Conservation (phyloP, 2,329 filamentous ascomycete genomes). For the Beauveria brongniartii region DNA sequence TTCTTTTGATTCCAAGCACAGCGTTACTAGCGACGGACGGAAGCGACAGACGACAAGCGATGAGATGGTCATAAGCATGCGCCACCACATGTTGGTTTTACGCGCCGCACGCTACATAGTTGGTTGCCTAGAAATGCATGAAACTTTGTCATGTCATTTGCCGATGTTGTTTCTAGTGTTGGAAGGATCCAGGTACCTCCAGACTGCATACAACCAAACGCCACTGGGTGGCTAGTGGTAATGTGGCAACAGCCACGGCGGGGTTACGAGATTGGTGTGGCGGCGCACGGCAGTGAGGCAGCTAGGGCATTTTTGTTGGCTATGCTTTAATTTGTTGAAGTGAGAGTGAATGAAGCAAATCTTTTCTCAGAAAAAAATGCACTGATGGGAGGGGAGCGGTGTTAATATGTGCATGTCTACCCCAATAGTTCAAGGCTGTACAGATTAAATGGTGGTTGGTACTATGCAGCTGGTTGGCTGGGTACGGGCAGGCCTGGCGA, state of each 20-base stretch:
- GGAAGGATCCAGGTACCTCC: background rate
- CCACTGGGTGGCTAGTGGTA: background rate
- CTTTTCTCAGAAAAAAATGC: background rate
- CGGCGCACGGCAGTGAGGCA: background rate
- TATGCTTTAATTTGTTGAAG: background rate
- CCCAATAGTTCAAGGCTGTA: background rate
- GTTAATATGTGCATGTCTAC: background rate
- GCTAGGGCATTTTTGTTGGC: background rate
- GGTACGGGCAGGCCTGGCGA: too few relatives aligned
- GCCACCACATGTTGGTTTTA: background rate
- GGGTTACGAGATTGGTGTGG: background rate
- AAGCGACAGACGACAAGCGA: background rate
- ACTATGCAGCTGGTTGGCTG: too few relatives aligned
- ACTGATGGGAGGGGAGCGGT: background rate
- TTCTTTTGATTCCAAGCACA: background rate
- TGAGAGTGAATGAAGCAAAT: background rate
- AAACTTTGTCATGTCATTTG: background rate
- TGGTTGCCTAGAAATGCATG: background rate
- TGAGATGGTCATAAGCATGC: background rate
- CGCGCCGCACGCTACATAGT: background rate
- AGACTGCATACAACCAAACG: background rate
- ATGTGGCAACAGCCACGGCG: conserved; percentile 1
- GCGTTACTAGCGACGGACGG: background rate
- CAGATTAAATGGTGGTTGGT: too few relatives aligned
- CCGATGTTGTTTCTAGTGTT: background rate